These are phyloP conservation scores for Ogataea hybrid DNA, from an alignment of 1,139 yeast species.

Conservation along the genomic window DNA sequence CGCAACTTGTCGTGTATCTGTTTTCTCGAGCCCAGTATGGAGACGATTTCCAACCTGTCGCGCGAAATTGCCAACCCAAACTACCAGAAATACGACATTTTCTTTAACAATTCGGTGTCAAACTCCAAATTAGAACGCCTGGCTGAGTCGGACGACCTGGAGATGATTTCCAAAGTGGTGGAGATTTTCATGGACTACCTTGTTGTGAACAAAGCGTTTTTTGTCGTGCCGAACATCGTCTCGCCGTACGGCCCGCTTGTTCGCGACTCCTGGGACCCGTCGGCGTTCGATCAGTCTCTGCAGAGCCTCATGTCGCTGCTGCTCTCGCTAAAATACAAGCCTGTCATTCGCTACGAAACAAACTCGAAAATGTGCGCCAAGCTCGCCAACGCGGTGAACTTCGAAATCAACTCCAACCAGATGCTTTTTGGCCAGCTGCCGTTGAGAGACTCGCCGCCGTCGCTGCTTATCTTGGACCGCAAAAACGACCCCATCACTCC, in stretches of 20 bases:
- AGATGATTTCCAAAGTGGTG: slow-evolving; percentile 68
- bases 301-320: slow-evolving; percentile 64
- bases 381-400: slow-evolving; percentile 67
- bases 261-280: slow-evolving; percentile 43
- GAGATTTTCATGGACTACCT: slow-evolving; percentile 85
- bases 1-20: slow-evolving; percentile 82
- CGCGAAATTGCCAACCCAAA: slow-evolving; percentile 76
- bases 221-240: slow-evolving; percentile 38
- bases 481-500: slow-evolving; percentile 93
- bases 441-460: slow-evolving; percentile 64
- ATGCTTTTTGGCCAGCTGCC: slow-evolving; percentile 56
- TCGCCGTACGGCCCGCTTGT: slow-evolving; percentile 22
- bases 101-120: slow-evolving; percentile 69
- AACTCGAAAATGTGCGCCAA: slow-evolving; percentile 61
- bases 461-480: slow-evolving; percentile 77
- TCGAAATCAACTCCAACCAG: slow-evolving; percentile 53
- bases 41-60: slow-evolving; percentile 56
- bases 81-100: slow-evolving; percentile 72
- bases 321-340: slow-evolving; percentile 72
- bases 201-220: slow-evolving; percentile 69
- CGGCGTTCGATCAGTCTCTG: slow-evolving; percentile 47
- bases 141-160: slow-evolving; percentile 90
- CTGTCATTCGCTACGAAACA: slow-evolving; percentile 72
- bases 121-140: slow-evolving; percentile 78
- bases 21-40: slow-evolving; percentile 71